These are phyloP conservation scores for Candida sanyaensis DNA, from an alignment of 1,139 yeast genomes.

Conservation along the genomic window DNA sequence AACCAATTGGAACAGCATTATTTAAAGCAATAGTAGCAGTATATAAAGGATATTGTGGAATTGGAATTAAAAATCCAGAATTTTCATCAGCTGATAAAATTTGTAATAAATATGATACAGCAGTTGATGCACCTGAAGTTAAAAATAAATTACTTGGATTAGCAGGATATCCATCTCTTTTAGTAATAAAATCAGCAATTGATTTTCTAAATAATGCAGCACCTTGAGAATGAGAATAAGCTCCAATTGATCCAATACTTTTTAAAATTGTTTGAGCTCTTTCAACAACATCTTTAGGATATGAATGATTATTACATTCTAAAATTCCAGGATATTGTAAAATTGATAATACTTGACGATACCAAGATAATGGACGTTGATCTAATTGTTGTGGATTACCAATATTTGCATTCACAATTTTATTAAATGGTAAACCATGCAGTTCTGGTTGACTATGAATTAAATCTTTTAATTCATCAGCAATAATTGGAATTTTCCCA, in stretches of 20 bases:
- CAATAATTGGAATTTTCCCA: conserved; percentile 89
- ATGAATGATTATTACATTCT: conserved; percentile 32
- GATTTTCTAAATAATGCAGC: conserved; percentile 67
- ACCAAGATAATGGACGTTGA: conserved; percentile 93
- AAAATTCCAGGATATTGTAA: conserved; percentile 81
- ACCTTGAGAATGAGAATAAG: conserved; percentile 94
- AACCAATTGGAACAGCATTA: conserved; percentile 83
- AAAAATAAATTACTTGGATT: conserved; percentile 73
- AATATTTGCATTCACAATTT: conserved; percentile 85
- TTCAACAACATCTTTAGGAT: conserved; percentile 69
- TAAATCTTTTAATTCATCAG: conserved; percentile 70
- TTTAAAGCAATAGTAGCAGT: conserved; percentile 88
- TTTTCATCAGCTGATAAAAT: conserved; percentile 65
- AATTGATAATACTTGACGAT: conserved; percentile 83
- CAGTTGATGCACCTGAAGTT: conserved; percentile 93
- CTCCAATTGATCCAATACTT: conserved; percentile 83
- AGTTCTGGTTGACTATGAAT: conserved; percentile 53
- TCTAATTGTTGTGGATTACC: conserved; percentile 98
- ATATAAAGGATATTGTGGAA: conserved; percentile 96
- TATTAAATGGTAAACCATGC: conserved; percentile 69
- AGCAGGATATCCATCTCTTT: conserved; percentile 57
- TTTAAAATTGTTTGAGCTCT: conserved; percentile 65
- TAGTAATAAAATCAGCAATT: conserved; percentile 75
- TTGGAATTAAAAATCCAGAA: conserved; percentile 89
- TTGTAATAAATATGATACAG: conserved; percentile 75